Percentiles rank a stretch among this genome's conserved stretches.
Conservation (phyloP, 2,329 filamentous ascomycete genomes). For the Paraconiothyrium brasiliense region DNA sequence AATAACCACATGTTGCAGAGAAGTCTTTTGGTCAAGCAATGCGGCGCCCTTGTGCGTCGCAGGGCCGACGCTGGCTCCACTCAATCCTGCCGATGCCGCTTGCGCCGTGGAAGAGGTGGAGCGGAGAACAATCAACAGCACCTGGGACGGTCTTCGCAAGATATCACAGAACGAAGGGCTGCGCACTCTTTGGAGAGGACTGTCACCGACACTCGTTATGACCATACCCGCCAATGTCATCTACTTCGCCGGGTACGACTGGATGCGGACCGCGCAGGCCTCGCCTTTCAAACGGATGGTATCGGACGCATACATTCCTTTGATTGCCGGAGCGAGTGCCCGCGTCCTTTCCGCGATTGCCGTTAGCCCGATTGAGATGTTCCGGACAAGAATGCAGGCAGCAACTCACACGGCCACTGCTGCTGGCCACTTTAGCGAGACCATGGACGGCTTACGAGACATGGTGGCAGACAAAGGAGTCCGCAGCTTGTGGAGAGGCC, state of each 20-base stretch:
- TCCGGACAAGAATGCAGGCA: slow-evolving; percentile 90
- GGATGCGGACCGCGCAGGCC: slow-evolving; percentile 76
- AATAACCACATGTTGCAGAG: slow-evolving; percentile 92
- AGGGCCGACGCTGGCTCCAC: slow-evolving; percentile 60
- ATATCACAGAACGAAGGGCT: slow-evolving; percentile 93
- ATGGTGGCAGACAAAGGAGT: slow-evolving; percentile 85
- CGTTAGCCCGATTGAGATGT: slow-evolving; percentile 92
- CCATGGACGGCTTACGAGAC: slow-evolving; percentile 75
- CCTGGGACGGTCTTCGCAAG: slow-evolving; percentile 89
- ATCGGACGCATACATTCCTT: slow-evolving; percentile 75
- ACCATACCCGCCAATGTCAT: slow-evolving; percentile 95
- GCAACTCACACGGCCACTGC: slow-evolving; percentile 57
- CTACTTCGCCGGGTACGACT: slow-evolving; percentile 98
- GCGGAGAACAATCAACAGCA: slow-evolving; percentile 85
- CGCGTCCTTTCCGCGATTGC: slow-evolving; percentile 81
- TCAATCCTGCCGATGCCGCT: slow-evolving; percentile 62
- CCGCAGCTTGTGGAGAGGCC: slow-evolving; percentile 84
- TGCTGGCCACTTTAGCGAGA: slow-evolving; percentile 79
- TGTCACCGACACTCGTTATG: slow-evolving; percentile 96
- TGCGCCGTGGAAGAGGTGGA: slow-evolving; percentile 91
- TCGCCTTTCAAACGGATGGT: slow-evolving; percentile 73
- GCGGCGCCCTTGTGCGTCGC: slow-evolving; percentile 82
- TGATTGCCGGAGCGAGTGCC: slow-evolving; percentile 81
- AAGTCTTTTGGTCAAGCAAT: slow-evolving; percentile 96
- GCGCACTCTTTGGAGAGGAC: slow-evolving; percentile 86